phyloP scores from a whole-genome alignment of 2,329 filamentous ascomycete species.

The Phialophora expanda region DNA sequence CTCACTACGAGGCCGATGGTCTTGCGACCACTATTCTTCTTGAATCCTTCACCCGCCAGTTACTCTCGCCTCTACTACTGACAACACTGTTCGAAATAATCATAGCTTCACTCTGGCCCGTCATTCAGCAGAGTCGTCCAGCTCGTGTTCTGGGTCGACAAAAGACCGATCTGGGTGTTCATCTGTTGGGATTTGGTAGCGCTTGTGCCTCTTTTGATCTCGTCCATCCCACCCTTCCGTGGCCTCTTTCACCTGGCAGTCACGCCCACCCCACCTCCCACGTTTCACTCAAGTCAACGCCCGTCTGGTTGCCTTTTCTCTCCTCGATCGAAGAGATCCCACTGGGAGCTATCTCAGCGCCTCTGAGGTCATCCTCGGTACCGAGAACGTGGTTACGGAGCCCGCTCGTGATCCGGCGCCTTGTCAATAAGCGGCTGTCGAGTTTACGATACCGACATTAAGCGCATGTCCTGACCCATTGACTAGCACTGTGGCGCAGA shows the following conservation, averaged over 20 bases:
- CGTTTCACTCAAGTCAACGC: conserved; percentile 21
- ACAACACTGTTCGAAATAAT: background rate
- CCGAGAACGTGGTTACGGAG: conserved; percentile 12
- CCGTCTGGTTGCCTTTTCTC: conserved; percentile 23
- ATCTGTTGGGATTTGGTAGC: background rate
- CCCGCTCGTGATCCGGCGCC: conserved; percentile 7
- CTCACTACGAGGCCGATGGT: conserved; percentile 12
- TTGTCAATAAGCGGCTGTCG: conserved; percentile 2
- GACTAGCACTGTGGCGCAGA: conserved; percentile 9
- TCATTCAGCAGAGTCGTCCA: background rate
- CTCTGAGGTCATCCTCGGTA: conserved; percentile 27
- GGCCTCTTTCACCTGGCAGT: background rate
- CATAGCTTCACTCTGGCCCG: background rate
- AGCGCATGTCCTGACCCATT: conserved; percentile 4
- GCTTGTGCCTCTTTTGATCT: conserved; percentile 9
- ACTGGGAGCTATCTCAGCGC: conserved; percentile 12
- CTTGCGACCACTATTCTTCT: conserved; percentile 17
- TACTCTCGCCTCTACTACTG: background rate
- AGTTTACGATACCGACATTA: conserved; percentile 13
- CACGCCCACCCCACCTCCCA: conserved; percentile 26
- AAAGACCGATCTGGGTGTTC: background rate
- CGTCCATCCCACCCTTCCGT: conserved; percentile 14
- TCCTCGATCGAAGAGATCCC: conserved; percentile 4
- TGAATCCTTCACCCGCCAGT: conserved; percentile 6
- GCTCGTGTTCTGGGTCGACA: conserved; percentile 1